Base-by-base conservation (phyloP, 768 basidiomycete species). In the Kwoniella botswanensis region DNA sequence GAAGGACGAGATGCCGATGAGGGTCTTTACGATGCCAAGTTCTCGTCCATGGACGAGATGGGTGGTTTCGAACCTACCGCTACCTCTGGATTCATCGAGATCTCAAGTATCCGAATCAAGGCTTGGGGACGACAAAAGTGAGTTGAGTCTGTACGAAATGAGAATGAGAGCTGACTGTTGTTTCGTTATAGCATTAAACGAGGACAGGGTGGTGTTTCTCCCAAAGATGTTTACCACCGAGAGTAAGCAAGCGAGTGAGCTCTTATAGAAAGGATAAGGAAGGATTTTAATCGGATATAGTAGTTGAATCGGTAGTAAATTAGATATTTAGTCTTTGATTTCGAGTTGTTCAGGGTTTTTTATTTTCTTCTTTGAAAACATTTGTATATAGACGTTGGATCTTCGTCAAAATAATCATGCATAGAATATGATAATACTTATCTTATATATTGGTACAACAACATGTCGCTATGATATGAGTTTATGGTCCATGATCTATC, bases 41-140 rank as follows among this genome's bases (percentile, higher is more conserved):
- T 97, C 85, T 93, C 93, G 11, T 97, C 94, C 65, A 98, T 99
- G 97, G 97, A 99, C 84, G 94, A 96, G 86, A 90, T 98, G 68
- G 96, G 97, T 71, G 96, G 95, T 54, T 98, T 99, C 85, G 93
- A 96, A 85, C 95, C 95, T 22, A 93, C 92, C 42, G 94, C 96
- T 80, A 94, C 94, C 44, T 89, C 92, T 61, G 95, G 95, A 4
- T 98, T 98, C 88, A 98, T 98, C 85, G 90, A 92, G 80, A 98
- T 99, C 74, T 93, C 97, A 84, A 93, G 93, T 42, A 98, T 99
- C 84, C 90, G 97, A 58, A 94, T 99, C 84, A 98, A 97, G 87
- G 94, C 97, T 90, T 96, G 82, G 72, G 90, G 85, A 12, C 64
- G 55, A 22, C 65, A 74, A 55, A 77, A 71, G 41, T 22, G 62